Percentiles rank a stretch among this genome's conserved stretches.
Conservation (phyloP, 108 stramenopile genomes). For the Aurantiochytrium sp. region DNA sequence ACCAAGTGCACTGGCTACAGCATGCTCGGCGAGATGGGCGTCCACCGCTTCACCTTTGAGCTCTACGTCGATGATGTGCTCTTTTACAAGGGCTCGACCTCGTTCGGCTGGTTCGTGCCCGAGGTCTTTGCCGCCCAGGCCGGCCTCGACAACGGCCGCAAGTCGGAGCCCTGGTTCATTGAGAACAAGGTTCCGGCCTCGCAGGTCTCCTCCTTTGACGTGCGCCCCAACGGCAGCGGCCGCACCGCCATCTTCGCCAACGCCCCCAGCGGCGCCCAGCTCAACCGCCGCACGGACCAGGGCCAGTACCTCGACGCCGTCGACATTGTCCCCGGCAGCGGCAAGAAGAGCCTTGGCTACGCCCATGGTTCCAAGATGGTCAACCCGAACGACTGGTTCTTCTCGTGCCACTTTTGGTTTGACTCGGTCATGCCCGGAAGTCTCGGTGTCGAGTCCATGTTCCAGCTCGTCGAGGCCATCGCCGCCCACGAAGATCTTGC, state of each 20-base stretch:
- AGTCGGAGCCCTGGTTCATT: background rate
- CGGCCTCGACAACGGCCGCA: background rate
- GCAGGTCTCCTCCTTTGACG: background rate
- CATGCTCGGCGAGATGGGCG: background rate
- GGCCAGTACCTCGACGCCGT: background rate
- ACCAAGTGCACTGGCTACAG: background rate
- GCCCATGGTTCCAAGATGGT: background rate
- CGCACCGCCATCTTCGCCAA: background rate
- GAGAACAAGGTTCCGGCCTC: background rate
- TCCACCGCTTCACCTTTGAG: background rate
- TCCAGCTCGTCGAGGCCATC: background rate
- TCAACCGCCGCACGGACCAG: background rate
- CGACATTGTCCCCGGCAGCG: background rate
- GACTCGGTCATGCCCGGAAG: background rate
- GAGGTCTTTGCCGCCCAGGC: background rate
- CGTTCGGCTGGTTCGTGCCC: background rate
- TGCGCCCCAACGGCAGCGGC: background rate
- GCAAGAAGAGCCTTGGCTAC: background rate
- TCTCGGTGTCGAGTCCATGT: background rate
- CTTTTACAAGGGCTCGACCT: background rate
- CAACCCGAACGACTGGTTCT: background rate
- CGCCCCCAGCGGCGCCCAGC: background rate
- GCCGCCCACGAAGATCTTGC: background rate
- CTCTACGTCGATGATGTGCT: background rate
- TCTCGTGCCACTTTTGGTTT: background rate